Base-by-base conservation (phyloP, 441 rosid species). In the Gossypium trilobum region DNA sequence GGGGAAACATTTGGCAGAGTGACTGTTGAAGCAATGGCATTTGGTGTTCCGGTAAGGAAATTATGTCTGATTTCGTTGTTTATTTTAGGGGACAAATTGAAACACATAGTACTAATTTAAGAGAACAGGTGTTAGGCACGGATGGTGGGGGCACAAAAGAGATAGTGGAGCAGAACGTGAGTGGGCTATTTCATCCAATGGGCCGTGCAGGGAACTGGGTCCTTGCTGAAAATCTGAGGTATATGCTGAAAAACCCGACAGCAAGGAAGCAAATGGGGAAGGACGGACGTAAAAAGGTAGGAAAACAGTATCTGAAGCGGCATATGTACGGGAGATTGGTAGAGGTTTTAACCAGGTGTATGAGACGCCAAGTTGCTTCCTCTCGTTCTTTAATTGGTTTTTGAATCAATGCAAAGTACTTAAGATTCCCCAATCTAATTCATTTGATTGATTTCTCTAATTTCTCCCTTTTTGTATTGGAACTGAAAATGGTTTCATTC, bases 1-100 rank as follows among this genome's bases (percentile, higher is more conserved):
- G 97, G 99, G 79, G 99, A 94, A 83, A 94, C 99, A 59, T 94
- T 94, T 56, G 99, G 99, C 70, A 94, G 99, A 81, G 99, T 92
- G 56, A 94, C 97, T 2, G 86, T 94, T 75, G 99, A 94, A 86
- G 95, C 99, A 64, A 94, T 94, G 99, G 93, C 97, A 3, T 94
- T 90, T 63, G 93, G 97, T 74, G 89, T 94, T 78, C 97, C 99
- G 64, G 92, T 90, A 82, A 78, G 77, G 44, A 29, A 36, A 9
- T 31, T 20, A 58, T n/a, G 17, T 23, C 63, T 25, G 25, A 50
- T 36, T 44, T 39, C 2, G 46, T 39, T 71, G 51, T 65, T 65
- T 36, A 36, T 54, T 39, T 39, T 39, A 39, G 46, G 46, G 46
- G 46, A 9, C 46, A 39, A 39, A 39, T 39, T 8, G 46, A 39